Percentiles rank a stretch among this genome's conserved stretches.
Evolutionary conservation across 148 eudicot species (phyloP).

Genomic region (Silene latifolia): DNA sequence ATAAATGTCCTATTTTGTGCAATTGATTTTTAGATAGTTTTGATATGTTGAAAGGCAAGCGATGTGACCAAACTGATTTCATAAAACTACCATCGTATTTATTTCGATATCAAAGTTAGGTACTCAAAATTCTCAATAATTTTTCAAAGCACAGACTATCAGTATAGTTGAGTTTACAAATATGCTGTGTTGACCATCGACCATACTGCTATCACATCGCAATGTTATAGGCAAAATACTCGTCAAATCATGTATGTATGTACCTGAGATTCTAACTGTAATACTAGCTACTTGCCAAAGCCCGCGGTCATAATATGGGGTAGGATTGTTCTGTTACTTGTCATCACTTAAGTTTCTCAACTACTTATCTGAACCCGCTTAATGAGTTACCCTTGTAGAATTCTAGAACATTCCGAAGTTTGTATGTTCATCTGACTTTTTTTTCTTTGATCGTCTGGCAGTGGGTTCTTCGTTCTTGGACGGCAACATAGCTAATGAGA

Average conservation of each 20-base stretch:
- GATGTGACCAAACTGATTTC: neutral
- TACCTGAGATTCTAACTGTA: neutral
- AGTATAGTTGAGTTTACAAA: neutral
- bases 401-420: neutral
- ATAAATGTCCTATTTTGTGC: neutral
- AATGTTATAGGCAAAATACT: neutral
- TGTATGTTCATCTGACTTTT: neutral
- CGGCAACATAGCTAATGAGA: conserved; percentile 14
- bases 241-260: neutral
- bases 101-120: conserved; percentile 8
- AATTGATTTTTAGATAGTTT: conserved; percentile 6
- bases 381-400: conserved; percentile 1
- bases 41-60: neutral
- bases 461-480: conserved; percentile 20
- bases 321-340: neutral
- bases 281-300: neutral
- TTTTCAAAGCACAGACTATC: neutral
- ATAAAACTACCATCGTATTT: neutral
- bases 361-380: neutral
- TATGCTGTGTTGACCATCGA: neutral
- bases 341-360: conserved; percentile 4
- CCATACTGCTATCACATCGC: neutral
- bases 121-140: conserved; percentile 3
- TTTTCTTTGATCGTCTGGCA: conserved; percentile 11
- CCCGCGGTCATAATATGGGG: neutral